These are phyloP conservation scores for Pulicaria dysenterica DNA, from an alignment of 129 eudicot genomes.

Conservation along the genomic window DNA sequence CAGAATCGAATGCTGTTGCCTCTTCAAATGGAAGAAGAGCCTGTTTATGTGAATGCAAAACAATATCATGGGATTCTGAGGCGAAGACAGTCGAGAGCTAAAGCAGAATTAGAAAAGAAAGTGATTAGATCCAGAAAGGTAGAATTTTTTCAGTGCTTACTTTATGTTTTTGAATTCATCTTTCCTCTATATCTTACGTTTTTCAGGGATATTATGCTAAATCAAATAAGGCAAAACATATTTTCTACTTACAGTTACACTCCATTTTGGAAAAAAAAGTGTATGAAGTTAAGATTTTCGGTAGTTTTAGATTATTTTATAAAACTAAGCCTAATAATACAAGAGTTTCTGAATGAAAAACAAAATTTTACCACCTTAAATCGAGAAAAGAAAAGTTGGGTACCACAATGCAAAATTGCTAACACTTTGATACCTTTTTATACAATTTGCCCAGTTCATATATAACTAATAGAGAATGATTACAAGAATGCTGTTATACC, in stretches of 20 bases:
- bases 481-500: too few relatives aligned
- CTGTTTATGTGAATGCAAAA: slow-evolving; percentile 78
- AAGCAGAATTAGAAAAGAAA: slow-evolving; percentile 74
- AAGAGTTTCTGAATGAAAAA: not conserved
- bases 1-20: slow-evolving; percentile 61
- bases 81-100: slow-evolving; percentile 75
- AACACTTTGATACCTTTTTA: too few relatives aligned
- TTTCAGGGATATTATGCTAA: too few relatives aligned
- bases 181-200: not conserved
- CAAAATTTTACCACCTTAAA: too few relatives aligned
- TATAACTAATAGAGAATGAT: too few relatives aligned
- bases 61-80: slow-evolving; percentile 79
- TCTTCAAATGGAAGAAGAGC: slow-evolving; percentile 73
- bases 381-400: too few relatives aligned
- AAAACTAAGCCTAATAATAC: not conserved
- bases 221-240: not conserved
- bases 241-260: not conserved
- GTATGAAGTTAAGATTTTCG: not conserved
- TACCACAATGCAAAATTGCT: too few relatives aligned
- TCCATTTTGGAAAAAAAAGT: not conserved
- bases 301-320: not conserved
- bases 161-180: not conserved
- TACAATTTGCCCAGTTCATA: too few relatives aligned
- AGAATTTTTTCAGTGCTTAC: not conserved
- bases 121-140: slow-evolving; percentile 61